Conservation (phyloP, 2,329 filamentous ascomycete genomes). For the Cyphellophora attinorum region DNA sequence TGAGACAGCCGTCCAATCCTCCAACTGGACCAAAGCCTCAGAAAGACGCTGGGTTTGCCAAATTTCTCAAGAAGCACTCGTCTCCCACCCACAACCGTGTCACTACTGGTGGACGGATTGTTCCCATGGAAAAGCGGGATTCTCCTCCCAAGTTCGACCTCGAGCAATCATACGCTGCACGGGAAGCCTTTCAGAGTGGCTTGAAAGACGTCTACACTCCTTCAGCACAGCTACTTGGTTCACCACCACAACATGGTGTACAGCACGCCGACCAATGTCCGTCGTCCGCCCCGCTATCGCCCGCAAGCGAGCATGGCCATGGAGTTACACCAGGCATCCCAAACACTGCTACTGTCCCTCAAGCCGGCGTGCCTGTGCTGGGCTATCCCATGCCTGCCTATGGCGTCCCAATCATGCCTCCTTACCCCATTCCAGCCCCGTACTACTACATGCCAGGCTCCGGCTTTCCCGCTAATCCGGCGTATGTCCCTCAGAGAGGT, state of each 20-base stretch:
- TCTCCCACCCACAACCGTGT: slow-evolving; percentile 41
- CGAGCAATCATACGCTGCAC: neutral
- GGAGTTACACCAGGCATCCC: neutral
- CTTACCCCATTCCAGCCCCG: neutral
- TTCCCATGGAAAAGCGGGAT: slow-evolving; percentile 31
- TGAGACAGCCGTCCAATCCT: slow-evolving; percentile 24
- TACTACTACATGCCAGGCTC: neutral
- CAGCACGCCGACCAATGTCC: no score
- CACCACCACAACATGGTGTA: neutral
- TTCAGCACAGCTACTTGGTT: neutral
- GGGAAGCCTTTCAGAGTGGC: neutral
- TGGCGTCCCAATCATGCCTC: neutral
- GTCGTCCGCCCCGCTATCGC: neutral
- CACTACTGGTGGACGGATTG: slow-evolving; percentile 38
- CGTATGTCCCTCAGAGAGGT: neutral
- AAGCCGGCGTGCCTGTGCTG: neutral
- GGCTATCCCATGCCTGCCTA: neutral
- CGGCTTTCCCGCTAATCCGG: neutral
- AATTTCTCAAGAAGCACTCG: slow-evolving; percentile 36
- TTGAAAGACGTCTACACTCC: neutral
- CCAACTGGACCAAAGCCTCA: slow-evolving; percentile 24
- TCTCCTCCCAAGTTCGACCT: slow-evolving; percentile 28
- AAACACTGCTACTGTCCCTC: neutral
- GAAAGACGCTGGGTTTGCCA: slow-evolving; percentile 32
- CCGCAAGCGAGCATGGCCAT: neutral